A percentile compares a stretch with the other conserved stretches of the same genome.
Conservation (phyloP, 345 rosid genomes). For the Linum lewisii region DNA sequence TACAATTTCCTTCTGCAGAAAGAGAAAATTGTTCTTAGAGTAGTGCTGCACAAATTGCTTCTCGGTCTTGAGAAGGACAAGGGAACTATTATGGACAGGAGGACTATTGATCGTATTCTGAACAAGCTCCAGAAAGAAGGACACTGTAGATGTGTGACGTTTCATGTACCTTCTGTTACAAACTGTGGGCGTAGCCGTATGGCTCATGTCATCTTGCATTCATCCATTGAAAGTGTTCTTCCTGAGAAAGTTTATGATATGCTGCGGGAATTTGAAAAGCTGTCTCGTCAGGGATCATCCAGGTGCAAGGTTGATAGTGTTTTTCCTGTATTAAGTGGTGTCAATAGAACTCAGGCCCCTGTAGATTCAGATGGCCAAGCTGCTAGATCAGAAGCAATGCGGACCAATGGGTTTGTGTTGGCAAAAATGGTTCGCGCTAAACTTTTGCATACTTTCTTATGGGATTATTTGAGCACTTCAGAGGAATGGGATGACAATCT, state of each 20-base stretch:
- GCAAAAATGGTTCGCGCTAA: slow-evolving; percentile 93
- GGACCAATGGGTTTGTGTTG: slow-evolving; percentile 84
- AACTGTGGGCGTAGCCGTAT: slow-evolving; percentile 61
- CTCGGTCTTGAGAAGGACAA: slow-evolving; percentile 71
- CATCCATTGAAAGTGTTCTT: slow-evolving; percentile 51
- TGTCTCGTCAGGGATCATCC: slow-evolving; percentile 49
- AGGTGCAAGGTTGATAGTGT: slow-evolving; percentile 42
- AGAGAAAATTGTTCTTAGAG: slow-evolving; percentile 65
- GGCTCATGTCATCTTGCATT: slow-evolving; percentile 63
- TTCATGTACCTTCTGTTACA: slow-evolving; percentile 68
- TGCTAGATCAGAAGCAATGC: slow-evolving; percentile 63
- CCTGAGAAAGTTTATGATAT: slow-evolving; percentile 60
- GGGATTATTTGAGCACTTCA: slow-evolving; percentile 51
- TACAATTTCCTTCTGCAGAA: slow-evolving; percentile 33
- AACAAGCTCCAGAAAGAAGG: slow-evolving; percentile 77
- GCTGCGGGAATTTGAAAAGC: slow-evolving; percentile 73
- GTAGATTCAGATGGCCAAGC: slow-evolving; percentile 38
- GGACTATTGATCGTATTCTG: slow-evolving; percentile 64
- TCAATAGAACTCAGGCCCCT: slow-evolving; percentile 48
- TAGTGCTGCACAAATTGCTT: slow-evolving; percentile 78
- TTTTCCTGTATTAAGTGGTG: slow-evolving; percentile 59
- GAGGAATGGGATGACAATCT: slow-evolving; percentile 44
- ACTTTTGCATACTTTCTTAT: slow-evolving; percentile 70
- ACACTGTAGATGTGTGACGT: slow-evolving; percentile 49
- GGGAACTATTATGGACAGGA: slow-evolving; percentile 64